Evolutionary conservation across 805 yeast genomes (phyloP).

Genomic region (Sporopachydermia lactativora): DNA sequence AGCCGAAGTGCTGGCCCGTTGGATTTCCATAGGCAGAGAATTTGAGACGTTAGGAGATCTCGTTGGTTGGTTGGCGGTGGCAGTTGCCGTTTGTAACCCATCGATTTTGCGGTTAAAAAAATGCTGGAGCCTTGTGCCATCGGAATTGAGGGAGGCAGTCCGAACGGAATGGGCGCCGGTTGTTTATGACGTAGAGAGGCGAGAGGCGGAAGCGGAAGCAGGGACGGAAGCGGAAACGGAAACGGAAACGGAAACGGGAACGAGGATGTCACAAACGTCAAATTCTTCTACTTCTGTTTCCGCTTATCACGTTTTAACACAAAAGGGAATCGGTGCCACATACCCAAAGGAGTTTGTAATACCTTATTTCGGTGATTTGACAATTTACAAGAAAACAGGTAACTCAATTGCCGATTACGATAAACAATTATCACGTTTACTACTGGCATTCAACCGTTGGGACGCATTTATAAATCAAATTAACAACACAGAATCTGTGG

Average conservation of each 20-base stretch:
- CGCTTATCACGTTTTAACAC: slow-evolving; percentile 64
- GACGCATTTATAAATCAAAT: too few species aligned
- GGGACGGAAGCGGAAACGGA: slow-evolving; percentile 10
- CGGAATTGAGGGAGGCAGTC: slow-evolving; percentile 41
- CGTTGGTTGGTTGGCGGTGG: slow-evolving; percentile 89
- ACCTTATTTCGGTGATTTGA: slow-evolving; percentile 83
- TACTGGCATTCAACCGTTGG: slow-evolving; percentile 74
- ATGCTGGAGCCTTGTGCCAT: slow-evolving; percentile 64
- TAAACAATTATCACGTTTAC: slow-evolving; percentile 49
- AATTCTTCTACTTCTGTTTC: slow-evolving; percentile 9
- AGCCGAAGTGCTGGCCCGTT: slow-evolving; percentile 56
- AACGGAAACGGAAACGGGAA: neutral
- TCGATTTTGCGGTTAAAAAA: slow-evolving; percentile 62
- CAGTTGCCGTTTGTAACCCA: slow-evolving; percentile 67
- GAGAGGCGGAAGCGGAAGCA: slow-evolving; percentile 45
- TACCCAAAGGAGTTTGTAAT: slow-evolving; percentile 68
- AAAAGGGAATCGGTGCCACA: slow-evolving; percentile 57
- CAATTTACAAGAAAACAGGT: slow-evolving; percentile 31
- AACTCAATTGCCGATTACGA: slow-evolving; percentile 41
- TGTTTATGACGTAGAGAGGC: slow-evolving; percentile 72
- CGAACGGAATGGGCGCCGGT: slow-evolving; percentile 88
- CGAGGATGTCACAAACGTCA: slow-evolving; percentile 13
- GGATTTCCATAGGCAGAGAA: slow-evolving; percentile 74
- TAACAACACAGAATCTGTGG: too few species aligned
- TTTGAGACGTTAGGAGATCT: slow-evolving; percentile 78